A percentile compares a stretch with the other conserved stretches of the same genome.
These are phyloP conservation scores for Isatis tinctoria DNA, from an alignment of 345 rosid species.

Conservation along the genomic window DNA sequence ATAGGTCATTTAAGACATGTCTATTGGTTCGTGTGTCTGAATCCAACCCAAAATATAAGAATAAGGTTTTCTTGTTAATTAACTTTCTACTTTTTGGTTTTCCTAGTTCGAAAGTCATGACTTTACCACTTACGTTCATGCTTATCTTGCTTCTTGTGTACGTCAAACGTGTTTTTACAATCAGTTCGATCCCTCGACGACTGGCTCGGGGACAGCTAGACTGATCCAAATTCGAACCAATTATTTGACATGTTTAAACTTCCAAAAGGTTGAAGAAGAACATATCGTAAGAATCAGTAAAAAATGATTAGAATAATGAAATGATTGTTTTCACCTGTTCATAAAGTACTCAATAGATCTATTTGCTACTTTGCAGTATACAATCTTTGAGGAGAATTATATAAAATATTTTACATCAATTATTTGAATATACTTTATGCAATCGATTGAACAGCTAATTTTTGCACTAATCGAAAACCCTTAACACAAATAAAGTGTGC, in stretches of 20 bases:
- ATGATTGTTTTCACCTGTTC: background rate
- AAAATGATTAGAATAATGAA: background rate
- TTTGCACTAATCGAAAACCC: background rate
- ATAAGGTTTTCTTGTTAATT: background rate
- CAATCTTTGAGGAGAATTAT: background rate
- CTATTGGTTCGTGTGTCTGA: background rate
- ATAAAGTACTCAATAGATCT: background rate
- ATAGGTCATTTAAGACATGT: background rate
- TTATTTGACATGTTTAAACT: background rate
- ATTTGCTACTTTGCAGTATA: background rate
- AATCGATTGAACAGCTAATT: background rate
- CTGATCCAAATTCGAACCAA: background rate
- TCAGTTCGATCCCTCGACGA: too few species aligned
- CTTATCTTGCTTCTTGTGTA: too few species aligned
- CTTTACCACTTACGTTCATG: too few species aligned
- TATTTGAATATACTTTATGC: background rate
- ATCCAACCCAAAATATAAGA: background rate
- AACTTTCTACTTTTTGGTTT: background rate
- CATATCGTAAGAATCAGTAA: background rate
- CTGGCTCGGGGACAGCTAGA: background rate
- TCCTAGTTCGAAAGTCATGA: background rate
- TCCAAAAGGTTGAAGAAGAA: background rate
- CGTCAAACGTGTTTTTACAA: too few species aligned
- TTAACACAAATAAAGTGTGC: background rate
- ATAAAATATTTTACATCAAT: background rate